Percentiles rank a stretch among this genome's conserved stretches.
phyloP scores from a whole-genome alignment of 2,329 filamentous ascomycete species.

The Diaporthe helianthi region DNA sequence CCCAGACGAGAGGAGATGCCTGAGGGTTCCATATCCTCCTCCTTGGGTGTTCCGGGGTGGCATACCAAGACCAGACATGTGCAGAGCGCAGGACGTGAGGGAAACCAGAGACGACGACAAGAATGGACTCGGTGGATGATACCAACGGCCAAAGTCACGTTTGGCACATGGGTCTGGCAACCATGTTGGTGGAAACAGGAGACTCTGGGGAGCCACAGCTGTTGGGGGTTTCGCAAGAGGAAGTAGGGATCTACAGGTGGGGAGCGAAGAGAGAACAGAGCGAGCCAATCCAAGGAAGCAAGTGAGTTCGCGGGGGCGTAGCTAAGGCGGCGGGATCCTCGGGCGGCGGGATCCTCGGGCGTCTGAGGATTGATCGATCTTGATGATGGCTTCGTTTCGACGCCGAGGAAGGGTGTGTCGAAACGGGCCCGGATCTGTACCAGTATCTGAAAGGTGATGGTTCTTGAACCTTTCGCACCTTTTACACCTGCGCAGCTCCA shows the following conservation, averaged over 20 bases:
- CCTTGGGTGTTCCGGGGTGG: background rate
- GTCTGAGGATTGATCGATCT: slow-evolving; percentile 11
- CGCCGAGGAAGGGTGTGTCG: slow-evolving; percentile 15
- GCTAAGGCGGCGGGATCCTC: slow-evolving; percentile 16
- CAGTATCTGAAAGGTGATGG: slow-evolving; percentile 14
- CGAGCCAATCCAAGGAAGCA: background rate
- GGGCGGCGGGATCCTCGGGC: slow-evolving; percentile 4
- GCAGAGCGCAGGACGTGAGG: background rate
- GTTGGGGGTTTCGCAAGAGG: background rate
- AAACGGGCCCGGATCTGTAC: slow-evolving; percentile 17
- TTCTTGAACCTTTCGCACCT: background rate
- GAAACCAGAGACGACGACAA: background rate
- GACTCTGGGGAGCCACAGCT: background rate
- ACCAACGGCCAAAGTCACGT: background rate
- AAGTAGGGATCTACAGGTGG: background rate
- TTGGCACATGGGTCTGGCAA: slow-evolving; percentile 1
- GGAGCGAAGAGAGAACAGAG: background rate
- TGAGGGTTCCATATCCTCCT: slow-evolving; percentile 10
- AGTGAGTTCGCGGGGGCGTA: background rate
- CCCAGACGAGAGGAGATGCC: background rate
- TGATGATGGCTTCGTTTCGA: slow-evolving; percentile 21
- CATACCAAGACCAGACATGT: background rate
- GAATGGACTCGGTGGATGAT: slow-evolving; percentile 7
- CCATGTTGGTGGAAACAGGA: slow-evolving; percentile 15
- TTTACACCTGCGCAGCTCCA: background rate